Conservation (phyloP, 257 asterid genomes). For the Fraxinus anomala region DNA sequence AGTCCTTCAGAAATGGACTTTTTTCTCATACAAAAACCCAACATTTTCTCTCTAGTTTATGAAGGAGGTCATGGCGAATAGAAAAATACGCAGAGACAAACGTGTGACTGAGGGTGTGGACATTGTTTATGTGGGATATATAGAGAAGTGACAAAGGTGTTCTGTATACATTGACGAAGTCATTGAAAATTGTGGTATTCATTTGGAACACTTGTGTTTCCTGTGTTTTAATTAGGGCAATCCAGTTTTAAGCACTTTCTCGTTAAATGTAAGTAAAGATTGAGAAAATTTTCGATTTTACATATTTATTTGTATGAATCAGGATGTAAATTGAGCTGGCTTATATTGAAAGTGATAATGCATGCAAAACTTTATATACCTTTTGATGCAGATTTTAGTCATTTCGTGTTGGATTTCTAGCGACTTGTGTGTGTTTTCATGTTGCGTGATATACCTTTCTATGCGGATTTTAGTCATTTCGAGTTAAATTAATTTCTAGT, state of each 20-base stretch:
- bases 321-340: no score
- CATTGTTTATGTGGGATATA: constrained; percentile 31
- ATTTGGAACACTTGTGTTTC: neutral
- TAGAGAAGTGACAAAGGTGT: constrained; percentile 33
- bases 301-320: neutral
- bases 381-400: no score
- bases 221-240: neutral
- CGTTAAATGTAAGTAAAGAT: neutral
- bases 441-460: no score
- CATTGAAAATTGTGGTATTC: neutral
- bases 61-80: neutral
- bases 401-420: no score
- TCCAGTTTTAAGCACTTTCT: neutral
- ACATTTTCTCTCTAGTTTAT: no score
- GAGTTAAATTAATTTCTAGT: no score
- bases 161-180: constrained; percentile 30
- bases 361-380: no score
- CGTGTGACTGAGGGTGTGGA: constrained; percentile 42
- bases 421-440: no score
- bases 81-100: constrained; percentile 36
- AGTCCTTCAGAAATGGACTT: neutral
- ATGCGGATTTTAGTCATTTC: no score
- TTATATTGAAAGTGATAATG: no score
- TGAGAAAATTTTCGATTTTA: no score
- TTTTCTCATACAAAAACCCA: neutral